These are phyloP conservation scores for Poa annua DNA, from an alignment of 176 grass and related monocot genomes.

Conservation along the genomic window DNA sequence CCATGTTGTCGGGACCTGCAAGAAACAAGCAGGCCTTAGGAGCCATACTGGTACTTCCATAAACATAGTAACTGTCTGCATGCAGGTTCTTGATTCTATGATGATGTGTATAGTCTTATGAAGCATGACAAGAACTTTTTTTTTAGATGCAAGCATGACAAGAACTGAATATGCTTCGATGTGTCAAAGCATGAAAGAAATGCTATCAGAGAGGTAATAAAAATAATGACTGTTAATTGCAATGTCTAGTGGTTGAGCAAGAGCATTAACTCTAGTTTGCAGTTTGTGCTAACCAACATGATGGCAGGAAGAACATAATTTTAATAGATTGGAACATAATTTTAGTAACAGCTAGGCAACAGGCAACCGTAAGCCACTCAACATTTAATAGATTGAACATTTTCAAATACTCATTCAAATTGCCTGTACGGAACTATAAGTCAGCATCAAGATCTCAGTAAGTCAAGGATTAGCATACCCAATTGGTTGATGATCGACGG, in stretches of 20 bases:
- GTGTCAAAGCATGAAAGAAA: neutral
- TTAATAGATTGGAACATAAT: neutral
- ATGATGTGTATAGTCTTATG: neutral
- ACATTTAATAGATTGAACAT: neutral
- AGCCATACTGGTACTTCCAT: neutral
- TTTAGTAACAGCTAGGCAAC: neutral
- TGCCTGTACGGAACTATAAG: neutral
- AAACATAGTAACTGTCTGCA: neutral
- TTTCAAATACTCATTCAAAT: neutral
- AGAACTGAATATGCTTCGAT: neutral
- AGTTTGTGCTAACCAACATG: neutral
- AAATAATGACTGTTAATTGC: neutral
- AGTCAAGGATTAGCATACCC: constrained; percentile 48
- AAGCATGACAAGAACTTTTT: neutral
- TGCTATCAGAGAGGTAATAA: neutral
- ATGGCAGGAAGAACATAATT: neutral
- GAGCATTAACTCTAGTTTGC: neutral
- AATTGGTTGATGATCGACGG: constrained; percentile 96
- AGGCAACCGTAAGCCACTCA: neutral
- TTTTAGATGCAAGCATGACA: neutral
- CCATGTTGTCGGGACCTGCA: constrained; percentile 90
- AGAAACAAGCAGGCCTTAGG: neutral
- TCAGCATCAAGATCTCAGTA: neutral
- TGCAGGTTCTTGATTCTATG: neutral
- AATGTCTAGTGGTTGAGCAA: neutral